Base-by-base conservation (phyloP, 176 grass and related monocot genomes). In the Melocanna baccifera region DNA sequence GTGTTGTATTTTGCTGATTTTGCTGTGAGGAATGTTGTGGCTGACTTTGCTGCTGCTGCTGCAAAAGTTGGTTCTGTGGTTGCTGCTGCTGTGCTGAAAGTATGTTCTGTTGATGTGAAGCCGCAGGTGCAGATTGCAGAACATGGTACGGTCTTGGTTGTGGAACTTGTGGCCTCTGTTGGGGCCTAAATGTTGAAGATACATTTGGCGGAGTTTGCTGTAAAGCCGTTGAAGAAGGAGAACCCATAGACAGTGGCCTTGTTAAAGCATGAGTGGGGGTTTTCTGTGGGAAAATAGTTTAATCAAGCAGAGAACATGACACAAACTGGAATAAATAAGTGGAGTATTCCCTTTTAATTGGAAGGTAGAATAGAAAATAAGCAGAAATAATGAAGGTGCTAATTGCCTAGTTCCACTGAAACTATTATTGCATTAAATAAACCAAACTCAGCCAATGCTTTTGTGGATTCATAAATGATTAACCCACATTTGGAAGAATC, bases 61-160 rank as follows among this genome's bases (percentile, higher is more conserved):
- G 78, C 63, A 68, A 19, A 29, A 75, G 43, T 37, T 88, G 93
- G 16, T 87, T 89, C 23, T 73, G 89, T 41, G 61, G 56, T 56
- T 79, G 81, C 20, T 89, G 90, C 32, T 92, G 91, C 37, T 92
- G 91, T 70, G 86, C 43, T 87, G 89, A 78, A 74, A 91, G 68
- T 81, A 61, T 14, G 26, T 79, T 93, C 50, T 94, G 96, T 89
- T 88, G 87, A 73, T 89, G 80, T 10, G 46, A 45, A 84, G 80
- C 42, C 59, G 76, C 43, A 87, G 81, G 73, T 77, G 79, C 64
- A 73, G 88, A 78, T 53, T 90, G 78, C 37, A 81, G 81, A 78
- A 67, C 78, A 72, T 82, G 71, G 85, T 87, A 81, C 20, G 83
- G 96, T 66, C 91, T 95, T 76, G 87, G 93, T 85, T 95, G 96